Percentiles rank a stretch among this genome's conserved stretches.
phyloP scores from a whole-genome alignment of 768 basidiomycete genomes.

The Mycena rebaudengoi region DNA sequence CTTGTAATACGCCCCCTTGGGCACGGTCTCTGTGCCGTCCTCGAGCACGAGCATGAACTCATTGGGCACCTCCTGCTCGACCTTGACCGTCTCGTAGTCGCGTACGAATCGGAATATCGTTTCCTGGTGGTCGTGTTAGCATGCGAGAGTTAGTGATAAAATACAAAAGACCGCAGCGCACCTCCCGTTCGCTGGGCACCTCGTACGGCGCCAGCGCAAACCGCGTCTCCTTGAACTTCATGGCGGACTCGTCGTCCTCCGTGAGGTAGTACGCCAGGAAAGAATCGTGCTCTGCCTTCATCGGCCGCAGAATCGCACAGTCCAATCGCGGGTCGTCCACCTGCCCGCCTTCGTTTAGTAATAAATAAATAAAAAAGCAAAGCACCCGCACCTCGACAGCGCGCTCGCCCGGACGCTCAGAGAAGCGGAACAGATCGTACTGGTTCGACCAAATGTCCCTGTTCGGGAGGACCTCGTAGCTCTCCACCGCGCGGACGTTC shows the following conservation, averaged over 20 bases:
- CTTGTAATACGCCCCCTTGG: slow-evolving; percentile 87
- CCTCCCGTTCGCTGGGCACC: slow-evolving; percentile 64
- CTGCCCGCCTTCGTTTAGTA: slow-evolving; percentile 41
- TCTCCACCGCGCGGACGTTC: slow-evolving; percentile 76
- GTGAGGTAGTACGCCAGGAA: slow-evolving; percentile 89
- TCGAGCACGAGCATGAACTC: slow-evolving; percentile 84
- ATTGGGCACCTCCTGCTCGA: slow-evolving; percentile 87
- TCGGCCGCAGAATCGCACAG: slow-evolving; percentile 86
- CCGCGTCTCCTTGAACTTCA: slow-evolving; percentile 70
- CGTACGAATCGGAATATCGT: slow-evolving; percentile 80
- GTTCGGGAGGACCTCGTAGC: slow-evolving; percentile 86
- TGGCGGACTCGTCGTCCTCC: slow-evolving; percentile 74
- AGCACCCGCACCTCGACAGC: slow-evolving; percentile 63
- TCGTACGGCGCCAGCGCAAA: slow-evolving; percentile 51
- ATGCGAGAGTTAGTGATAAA: background rate
- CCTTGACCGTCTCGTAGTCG: slow-evolving; percentile 88
- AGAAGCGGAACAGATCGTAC: slow-evolving; percentile 87
- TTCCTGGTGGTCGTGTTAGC: slow-evolving; percentile 53
- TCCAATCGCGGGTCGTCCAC: slow-evolving; percentile 82
- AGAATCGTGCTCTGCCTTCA: slow-evolving; percentile 89
- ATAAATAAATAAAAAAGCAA: background rate
- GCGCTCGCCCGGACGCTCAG: slow-evolving; percentile 86
- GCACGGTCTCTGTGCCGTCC: slow-evolving; percentile 56
- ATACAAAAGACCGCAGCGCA: slow-evolving; percentile 37
- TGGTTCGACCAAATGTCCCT: slow-evolving; percentile 89